Percentiles rank a stretch among this genome's conserved stretches.
These are phyloP conservation scores for Pholiota adiposa DNA, from an alignment of 1,284 basidiomycete species.

Conservation along the genomic window DNA sequence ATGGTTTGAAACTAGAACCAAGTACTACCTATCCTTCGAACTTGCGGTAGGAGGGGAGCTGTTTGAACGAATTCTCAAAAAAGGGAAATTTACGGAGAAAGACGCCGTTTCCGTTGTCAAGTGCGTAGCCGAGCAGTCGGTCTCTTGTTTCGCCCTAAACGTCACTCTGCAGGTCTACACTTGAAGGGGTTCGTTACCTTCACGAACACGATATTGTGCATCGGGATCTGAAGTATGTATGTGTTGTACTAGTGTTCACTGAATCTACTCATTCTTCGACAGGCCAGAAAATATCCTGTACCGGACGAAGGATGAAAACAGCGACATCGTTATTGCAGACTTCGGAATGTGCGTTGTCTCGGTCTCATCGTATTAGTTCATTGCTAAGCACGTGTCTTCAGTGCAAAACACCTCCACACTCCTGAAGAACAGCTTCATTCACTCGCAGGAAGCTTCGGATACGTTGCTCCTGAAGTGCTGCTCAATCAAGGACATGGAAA, in stretches of 20 bases:
- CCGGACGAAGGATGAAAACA: constrained; percentile 72
- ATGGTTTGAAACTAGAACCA: constrained; percentile 90
- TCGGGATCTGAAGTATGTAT: constrained; percentile 81
- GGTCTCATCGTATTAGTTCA: constrained; percentile 2
- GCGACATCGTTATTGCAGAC: constrained; percentile 91
- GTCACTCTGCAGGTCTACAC: constrained; percentile 58
- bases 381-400: constrained; percentile 31
- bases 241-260: constrained; percentile 1
- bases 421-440: constrained; percentile 80
- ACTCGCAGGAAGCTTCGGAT: constrained; percentile 91
- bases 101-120: constrained; percentile 79
- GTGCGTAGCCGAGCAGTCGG: constrained; percentile 37
- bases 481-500: constrained; percentile 86
- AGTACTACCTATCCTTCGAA: constrained; percentile 92
- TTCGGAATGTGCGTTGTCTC: constrained; percentile 83
- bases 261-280: constrained; percentile 4
- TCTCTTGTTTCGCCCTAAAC: not conserved
- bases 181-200: constrained; percentile 81
- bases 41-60: constrained; percentile 90
- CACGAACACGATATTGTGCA: constrained; percentile 91
- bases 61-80: constrained; percentile 82
- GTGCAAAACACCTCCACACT: constrained; percentile 84
- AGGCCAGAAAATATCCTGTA: constrained; percentile 96
- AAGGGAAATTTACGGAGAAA: constrained; percentile 89
- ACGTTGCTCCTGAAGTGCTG: constrained; percentile 94